Base-by-base conservation (phyloP, 2,329 filamentous ascomycete genomes). In the Ascochyta pisi region DNA sequence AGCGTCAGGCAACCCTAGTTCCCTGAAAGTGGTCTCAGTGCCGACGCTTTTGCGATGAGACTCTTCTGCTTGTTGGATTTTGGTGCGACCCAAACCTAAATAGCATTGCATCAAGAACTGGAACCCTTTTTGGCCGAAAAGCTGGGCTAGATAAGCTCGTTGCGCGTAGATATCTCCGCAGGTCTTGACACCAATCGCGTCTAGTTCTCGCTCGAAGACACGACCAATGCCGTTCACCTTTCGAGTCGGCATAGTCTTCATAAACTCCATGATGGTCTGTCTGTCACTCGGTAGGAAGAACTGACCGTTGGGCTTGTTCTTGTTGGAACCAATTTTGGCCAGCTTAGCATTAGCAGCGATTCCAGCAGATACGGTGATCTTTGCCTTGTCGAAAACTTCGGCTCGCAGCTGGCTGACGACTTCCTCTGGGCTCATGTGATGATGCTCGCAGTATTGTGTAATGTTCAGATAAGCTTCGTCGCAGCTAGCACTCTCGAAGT, bases 401-500 rank as follows among this genome's bases (percentile, higher is more conserved):
- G 82, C 81, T 9, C 95, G 86, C 79, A 98, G 86, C 65, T 93
- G 87, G 40, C 86, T 82, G 12, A 97, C 90, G 0, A 83, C 90
- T 27, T 91, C 88, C 41, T 89, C 87, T 0, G 94, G 88, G 0
- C 77, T 80, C 71, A 94, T 82, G 10, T 83, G 70, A 59, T 93
- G 87, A 31, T 86, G 83, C 10, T 78, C 65, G 69, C 94, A 96
- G 71, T 96, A 98, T 46, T 74, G 81, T 0, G 95, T 98, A 55
- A 99, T 90, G 67, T 99, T 98, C 26, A 99, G 81, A 71, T 97
- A 99, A 0, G 95, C 95, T 75, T 99, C 95, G 66, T 99, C 95
- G 62, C 96, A 93, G 71, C 92, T 96, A 0, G 94, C 92, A 66
- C 90, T 96, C 74, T 98, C 92, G 65, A 96, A 99, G 1, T 90